Evolutionary conservation across 2,329 filamentous ascomycete species (phyloP), one percentile per base, ranked within the genome.

Genomic region (Cladophialophora exuberans): DNA sequence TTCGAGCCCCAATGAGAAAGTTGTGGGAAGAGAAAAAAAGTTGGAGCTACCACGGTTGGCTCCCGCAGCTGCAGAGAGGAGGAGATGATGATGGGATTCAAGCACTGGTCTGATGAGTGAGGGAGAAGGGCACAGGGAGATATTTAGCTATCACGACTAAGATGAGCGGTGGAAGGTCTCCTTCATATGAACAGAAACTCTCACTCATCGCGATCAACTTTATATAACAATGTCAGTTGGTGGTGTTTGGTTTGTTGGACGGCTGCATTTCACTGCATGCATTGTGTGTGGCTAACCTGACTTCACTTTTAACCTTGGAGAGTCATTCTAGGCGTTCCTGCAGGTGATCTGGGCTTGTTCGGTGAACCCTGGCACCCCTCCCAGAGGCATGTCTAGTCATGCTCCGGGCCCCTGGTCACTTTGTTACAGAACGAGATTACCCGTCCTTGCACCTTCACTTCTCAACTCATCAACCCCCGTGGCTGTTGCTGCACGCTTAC

Each of bases 341-440:
- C 39, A 42, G 39, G 39, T 42, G 22, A 42, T 42, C 39, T 23
- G 39, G 39, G 20, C n/a, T n/a, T n/a, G n/a, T n/a, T n/a, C n/a
- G n/a, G n/a, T n/a, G n/a, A n/a, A n/a, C n/a, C n/a, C n/a, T n/a
- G n/a, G n/a, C n/a, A n/a, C n/a, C n/a, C n/a, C n/a, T n/a, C n/a
- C n/a, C n/a, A n/a, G n/a, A n/a, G n/a, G n/a, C n/a, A n/a, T n/a
- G n/a, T n/a, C n/a, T n/a, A n/a, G n/a, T n/a, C n/a, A n/a, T n/a
- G n/a, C n/a, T n/a, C n/a, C n/a, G n/a, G n/a, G n/a, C n/a, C n/a
- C n/a, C n/a, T n/a, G n/a, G n/a, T n/a, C n/a, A n/a, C n/a, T n/a
- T n/a, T n/a, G n/a, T n/a, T n/a, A n/a, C n/a, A n/a, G n/a, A n/a
- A n/a, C n/a, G n/a, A n/a, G n/a, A n/a, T n/a, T n/a, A n/a, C n/a